phyloP scores from a whole-genome alignment of 208 protist species.

The Herpetomonas muscarum region DNA sequence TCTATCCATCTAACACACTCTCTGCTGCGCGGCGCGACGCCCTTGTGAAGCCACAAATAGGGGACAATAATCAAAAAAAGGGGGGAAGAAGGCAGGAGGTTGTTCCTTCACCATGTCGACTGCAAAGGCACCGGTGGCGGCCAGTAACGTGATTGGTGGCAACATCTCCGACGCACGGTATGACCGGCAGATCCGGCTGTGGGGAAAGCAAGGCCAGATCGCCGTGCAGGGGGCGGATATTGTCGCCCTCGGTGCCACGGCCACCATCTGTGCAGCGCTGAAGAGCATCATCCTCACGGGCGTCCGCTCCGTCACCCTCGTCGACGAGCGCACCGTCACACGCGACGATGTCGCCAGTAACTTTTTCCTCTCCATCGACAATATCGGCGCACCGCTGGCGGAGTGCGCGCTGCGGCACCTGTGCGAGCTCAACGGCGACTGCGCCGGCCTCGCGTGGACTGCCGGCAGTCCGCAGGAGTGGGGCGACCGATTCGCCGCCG shows the following conservation, averaged over 20 bases:
- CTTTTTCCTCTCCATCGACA: constrained; percentile 88
- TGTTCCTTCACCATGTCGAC: too few relatives aligned
- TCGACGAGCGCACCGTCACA: constrained; percentile 86
- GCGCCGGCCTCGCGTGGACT: constrained; percentile 28
- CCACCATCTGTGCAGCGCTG: constrained; percentile 88
- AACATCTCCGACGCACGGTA: constrained; percentile 60
- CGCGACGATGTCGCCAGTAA: constrained; percentile 90
- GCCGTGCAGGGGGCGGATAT: constrained; percentile 81
- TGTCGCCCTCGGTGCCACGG: constrained; percentile 90
- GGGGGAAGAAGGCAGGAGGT: background rate
- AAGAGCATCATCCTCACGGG: constrained; percentile 97
- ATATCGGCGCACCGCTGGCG: constrained; percentile 63
- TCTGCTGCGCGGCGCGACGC: too few relatives aligned
- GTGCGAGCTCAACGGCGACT: constrained; percentile 81
- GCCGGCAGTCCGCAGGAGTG: constrained; percentile 27
- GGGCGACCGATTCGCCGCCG: constrained; percentile 24
- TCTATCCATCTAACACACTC: too few relatives aligned
- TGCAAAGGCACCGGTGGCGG: background rate
- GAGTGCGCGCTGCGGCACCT: constrained; percentile 64
- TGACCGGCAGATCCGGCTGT: constrained; percentile 93
- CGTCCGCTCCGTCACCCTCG: constrained; percentile 90
- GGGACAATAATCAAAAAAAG: constrained; percentile 4
- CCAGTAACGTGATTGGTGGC: constrained; percentile 12
- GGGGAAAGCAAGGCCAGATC: constrained; percentile 92
- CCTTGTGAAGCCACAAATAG: background rate